A percentile compares a stretch with the other conserved stretches of the same genome.
These are phyloP conservation scores for Axilococcus clingmanii DNA, from an alignment of 139 green algal genomes.

Conservation along the genomic window DNA sequence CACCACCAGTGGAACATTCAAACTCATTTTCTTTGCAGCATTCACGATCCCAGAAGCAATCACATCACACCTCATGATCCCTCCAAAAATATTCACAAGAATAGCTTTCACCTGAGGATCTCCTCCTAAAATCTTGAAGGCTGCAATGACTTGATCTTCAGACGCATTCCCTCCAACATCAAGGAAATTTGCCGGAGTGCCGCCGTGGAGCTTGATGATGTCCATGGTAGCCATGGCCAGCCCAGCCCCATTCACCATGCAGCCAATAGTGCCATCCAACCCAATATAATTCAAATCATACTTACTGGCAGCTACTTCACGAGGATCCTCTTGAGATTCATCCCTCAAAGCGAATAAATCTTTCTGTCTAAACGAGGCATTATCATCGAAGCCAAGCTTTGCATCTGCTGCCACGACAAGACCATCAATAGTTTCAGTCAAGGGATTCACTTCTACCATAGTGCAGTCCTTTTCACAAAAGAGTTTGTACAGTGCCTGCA, in stretches of 20 bases:
- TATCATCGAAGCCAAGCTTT: slow-evolving; percentile 99
- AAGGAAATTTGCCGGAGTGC: slow-evolving; percentile 93
- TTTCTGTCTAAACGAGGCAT: slow-evolving; percentile 90
- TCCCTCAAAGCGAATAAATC: slow-evolving; percentile 85
- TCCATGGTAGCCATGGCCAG: slow-evolving; percentile 99
- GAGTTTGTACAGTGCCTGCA: slow-evolving; percentile 85
- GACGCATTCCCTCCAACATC: slow-evolving; percentile 91
- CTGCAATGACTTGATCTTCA: slow-evolving; percentile 87
- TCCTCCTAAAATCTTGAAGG: slow-evolving; percentile 89
- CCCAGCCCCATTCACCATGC: slow-evolving; percentile 96
- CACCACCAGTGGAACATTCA: slow-evolving; percentile 86
- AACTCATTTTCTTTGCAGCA: slow-evolving; percentile 81
- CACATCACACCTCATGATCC: slow-evolving; percentile 99
- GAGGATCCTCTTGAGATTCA: slow-evolving; percentile 17
- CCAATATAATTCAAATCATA: slow-evolving; percentile 99
- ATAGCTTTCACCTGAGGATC: slow-evolving; percentile 95
- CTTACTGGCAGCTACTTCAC: slow-evolving; percentile 76
- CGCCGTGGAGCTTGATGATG: slow-evolving; percentile 97
- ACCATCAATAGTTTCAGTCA: slow-evolving; percentile 76
- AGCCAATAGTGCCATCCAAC: slow-evolving; percentile 89
- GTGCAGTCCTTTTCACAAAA: slow-evolving; percentile 92
- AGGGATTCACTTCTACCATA: slow-evolving; percentile 97
- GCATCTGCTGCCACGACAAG: slow-evolving; percentile 94
- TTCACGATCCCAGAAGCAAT: slow-evolving; percentile 95
- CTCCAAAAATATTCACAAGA: slow-evolving; percentile 99